Conservation (phyloP, 1,284 basidiomycete species). For the Athelia sp. region DNA sequence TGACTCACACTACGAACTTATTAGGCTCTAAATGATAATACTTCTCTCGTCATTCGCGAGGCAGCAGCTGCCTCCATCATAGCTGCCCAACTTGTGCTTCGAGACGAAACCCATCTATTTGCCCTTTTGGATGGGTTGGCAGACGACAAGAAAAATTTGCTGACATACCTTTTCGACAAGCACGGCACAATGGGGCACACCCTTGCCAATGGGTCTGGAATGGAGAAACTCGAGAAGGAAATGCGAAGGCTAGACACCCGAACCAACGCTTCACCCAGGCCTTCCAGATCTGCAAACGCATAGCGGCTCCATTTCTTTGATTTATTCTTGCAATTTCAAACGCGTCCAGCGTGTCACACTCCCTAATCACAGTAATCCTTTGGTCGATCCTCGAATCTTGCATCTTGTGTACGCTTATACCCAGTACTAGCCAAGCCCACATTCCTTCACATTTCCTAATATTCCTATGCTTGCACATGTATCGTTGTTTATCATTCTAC, state of each 20-base stretch:
- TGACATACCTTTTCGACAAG: constrained; percentile 83
- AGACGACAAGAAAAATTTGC: constrained; percentile 80
- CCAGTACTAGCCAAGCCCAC: no score
- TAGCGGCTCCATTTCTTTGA: neutral
- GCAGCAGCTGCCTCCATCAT: constrained; percentile 78
- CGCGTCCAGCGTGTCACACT: no score
- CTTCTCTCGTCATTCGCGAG: constrained; percentile 72
- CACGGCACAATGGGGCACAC: constrained; percentile 56
- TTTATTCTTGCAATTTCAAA: no score
- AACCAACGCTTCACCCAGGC: constrained; percentile 56
- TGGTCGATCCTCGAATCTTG: no score
- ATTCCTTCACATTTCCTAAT: neutral
- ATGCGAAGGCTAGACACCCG: constrained; percentile 71
- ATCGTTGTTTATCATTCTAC: neutral
- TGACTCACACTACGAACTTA: neutral
- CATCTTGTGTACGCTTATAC: no score
- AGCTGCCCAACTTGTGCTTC: constrained; percentile 71
- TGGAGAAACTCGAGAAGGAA: constrained; percentile 69
- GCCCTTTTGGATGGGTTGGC: constrained; percentile 71
- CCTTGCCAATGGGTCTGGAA: constrained; percentile 31
- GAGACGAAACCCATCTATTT: constrained; percentile 77
- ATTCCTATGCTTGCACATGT: constrained; percentile 3
- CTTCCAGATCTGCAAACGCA: neutral
- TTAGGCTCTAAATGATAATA: constrained; percentile 67
- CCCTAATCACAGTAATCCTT: no score